Conservation (phyloP, 495 filamentous ascomycete genomes). For the Hyaloscypha finlandica region DNA sequence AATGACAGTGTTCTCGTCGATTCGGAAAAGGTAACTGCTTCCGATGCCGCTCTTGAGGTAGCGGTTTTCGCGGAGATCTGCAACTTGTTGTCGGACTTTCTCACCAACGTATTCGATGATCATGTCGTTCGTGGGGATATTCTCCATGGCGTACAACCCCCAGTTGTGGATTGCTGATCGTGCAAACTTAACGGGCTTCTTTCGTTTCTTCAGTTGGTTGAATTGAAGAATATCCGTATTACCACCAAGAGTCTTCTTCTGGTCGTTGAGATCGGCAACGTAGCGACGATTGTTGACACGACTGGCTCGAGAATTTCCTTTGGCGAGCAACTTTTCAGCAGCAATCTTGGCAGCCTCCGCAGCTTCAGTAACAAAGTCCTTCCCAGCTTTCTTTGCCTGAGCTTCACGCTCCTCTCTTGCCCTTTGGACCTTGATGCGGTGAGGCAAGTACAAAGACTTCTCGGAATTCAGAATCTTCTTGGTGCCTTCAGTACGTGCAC, state of each 20-base stretch:
- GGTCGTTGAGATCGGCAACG: constrained; percentile 91
- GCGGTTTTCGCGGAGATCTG: constrained; percentile 85
- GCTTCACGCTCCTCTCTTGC: constrained; percentile 86
- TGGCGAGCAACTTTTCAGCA: constrained; percentile 75
- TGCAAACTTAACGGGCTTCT: constrained; percentile 98
- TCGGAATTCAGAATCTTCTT: constrained; percentile 94
- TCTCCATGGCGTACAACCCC: constrained; percentile 97
- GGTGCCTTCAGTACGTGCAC: constrained; percentile 86
- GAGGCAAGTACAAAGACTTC: constrained; percentile 96
- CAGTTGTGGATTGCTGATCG: constrained; percentile 98
- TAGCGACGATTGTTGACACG: constrained; percentile 93
- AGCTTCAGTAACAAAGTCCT: constrained; percentile 63
- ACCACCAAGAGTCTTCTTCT: constrained; percentile 82
- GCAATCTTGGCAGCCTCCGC: constrained; percentile 73
- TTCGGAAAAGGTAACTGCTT: constrained; percentile 96
- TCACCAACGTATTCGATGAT: constrained; percentile 99
- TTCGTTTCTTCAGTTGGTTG: constrained; percentile 98
- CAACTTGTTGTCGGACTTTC: constrained; percentile 93
- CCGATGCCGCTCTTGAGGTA: constrained; percentile 97
- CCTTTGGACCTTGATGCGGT: constrained; percentile 92
- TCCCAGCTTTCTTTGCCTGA: constrained; percentile 69
- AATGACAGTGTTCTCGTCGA: constrained; percentile 96
- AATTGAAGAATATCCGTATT: constrained; percentile 91
- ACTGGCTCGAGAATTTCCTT: constrained; percentile 78
- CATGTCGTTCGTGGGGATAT: constrained; percentile 97